A percentile compares a stretch with the other conserved stretches of the same genome.
Evolutionary conservation across 305 asterid species (phyloP).

Genomic region (Solanum hybrid): DNA sequence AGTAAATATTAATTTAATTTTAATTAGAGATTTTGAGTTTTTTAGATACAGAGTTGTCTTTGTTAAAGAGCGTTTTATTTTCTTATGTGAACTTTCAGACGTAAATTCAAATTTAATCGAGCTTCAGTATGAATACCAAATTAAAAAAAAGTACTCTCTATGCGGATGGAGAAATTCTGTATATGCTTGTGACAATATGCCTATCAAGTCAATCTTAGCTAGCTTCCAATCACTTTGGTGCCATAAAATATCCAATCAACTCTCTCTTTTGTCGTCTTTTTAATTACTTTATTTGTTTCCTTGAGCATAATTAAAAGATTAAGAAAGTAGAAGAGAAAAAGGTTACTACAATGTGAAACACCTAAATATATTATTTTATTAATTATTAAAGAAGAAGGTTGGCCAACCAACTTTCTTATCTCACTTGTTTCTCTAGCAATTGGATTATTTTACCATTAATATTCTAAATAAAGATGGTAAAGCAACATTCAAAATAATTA

Average conservation of each 20-base stretch:
- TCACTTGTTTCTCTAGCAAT: background rate
- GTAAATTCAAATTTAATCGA: too few species aligned
- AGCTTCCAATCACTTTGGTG: background rate
- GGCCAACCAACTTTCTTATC: slow-evolving; percentile 1
- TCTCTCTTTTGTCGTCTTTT: background rate
- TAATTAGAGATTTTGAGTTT: too few species aligned
- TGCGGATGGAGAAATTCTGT: background rate
- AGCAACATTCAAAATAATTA: background rate
- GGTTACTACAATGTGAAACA: slow-evolving; percentile 1
- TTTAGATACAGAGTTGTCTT: too few species aligned
- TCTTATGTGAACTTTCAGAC: too few species aligned
- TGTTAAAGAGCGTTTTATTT: too few species aligned
- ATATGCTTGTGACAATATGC: background rate
- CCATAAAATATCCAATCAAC: background rate
- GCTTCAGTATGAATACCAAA: too few species aligned
- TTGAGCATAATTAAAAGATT: background rate
- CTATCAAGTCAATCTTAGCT: background rate
- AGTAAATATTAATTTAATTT: too few species aligned
- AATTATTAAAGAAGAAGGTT: background rate
- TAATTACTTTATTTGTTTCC: background rate
- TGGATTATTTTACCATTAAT: background rate
- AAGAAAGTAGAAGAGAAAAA: background rate
- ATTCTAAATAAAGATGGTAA: background rate
- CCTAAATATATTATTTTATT: background rate
- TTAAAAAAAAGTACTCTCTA: too few species aligned